Evolutionary conservation across 371 early-diverging fungal species (phyloP), one percentile per base, ranked within the genome.

Genomic region (Rhizopus microsporus): DNA sequence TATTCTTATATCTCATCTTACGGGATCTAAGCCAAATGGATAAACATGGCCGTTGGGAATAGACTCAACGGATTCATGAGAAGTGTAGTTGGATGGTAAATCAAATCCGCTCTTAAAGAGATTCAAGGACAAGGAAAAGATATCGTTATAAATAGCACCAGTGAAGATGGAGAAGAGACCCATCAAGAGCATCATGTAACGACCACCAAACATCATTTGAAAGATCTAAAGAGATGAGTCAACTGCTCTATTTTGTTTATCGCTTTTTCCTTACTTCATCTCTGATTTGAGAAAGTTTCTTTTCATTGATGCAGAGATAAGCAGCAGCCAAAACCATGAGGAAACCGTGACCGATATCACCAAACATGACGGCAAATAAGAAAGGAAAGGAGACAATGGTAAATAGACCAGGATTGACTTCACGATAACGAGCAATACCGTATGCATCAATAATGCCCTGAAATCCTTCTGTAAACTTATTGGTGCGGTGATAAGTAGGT

Each of bases 361-460:
- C 99, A 88, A 99, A 99, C 99, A 99, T 99, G 57, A 98, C 90
- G 39, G 99, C 99, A 81, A 99, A 99, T 55, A 99, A 71, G 77
- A 99, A 99, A 15, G 99, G 99, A 86, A 99, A 99, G 0, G 98
- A 95, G 44, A 99, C 93, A 30, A 95, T 75, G 0, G 97, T 96
- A 68, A 99, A 99, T 38, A 99, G 85, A 34, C 97, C 99, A 34
- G 99, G 99, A 75, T 99, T 99, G 67, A 99, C 97, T 81, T 99
- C 99, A 57, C 94, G 87, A 68, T 99, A 99, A 62, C 88, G 88
- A n/a, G 99, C 97, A 61, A 99, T 88, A 55, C 99, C 99, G 74
- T 99, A 99, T 0, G 98, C 93, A 69, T 99, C 96, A 32, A 98
- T 95, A 59, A 99, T 93, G 50, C 81, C 85, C 77, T 99, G 99